Percentiles rank a stretch among this genome's conserved stretches.
Conservation (phyloP, 2,329 filamentous ascomycete genomes). For the Kalmusia sp. region DNA sequence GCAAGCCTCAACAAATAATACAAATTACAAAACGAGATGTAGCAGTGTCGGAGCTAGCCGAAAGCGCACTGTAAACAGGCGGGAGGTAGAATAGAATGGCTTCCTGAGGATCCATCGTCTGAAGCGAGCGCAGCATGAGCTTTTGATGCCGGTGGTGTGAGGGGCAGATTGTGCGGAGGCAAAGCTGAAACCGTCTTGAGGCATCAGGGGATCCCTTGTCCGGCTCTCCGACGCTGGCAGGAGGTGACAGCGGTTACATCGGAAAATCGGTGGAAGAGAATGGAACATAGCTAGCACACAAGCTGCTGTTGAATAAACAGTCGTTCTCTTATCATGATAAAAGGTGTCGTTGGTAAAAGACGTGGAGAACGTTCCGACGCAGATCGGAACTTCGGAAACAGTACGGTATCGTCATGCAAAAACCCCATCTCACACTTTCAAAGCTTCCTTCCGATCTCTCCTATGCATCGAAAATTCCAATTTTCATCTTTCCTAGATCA, state of each 20-base stretch:
- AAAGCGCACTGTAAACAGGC: slow-evolving; percentile 5
- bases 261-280: not conserved
- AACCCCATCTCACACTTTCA: not conserved
- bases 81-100: slow-evolving; percentile 13
- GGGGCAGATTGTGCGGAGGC: slow-evolving; percentile 21
- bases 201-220: slow-evolving; percentile 31
- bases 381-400: not conserved
- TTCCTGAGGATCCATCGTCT: slow-evolving; percentile 15
- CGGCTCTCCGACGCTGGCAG: slow-evolving; percentile 27
- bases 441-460: not conserved
- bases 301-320: not conserved
- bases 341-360: not conserved
- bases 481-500: not conserved
- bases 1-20: not conserved
- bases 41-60: not conserved
- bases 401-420: too few species aligned
- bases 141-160: slow-evolving; percentile 29
- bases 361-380: not conserved
- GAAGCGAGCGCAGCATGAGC: slow-evolving; percentile 22
- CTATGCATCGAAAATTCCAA: not conserved
- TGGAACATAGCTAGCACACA: not conserved
- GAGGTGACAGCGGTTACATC: slow-evolving; percentile 21
- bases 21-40: slow-evolving; percentile 12
- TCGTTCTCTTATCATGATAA: not conserved
- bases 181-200: slow-evolving; percentile 42